These are phyloP conservation scores for Citrus reticulata DNA, from an alignment of 345 rosid species.

Conservation along the genomic window DNA sequence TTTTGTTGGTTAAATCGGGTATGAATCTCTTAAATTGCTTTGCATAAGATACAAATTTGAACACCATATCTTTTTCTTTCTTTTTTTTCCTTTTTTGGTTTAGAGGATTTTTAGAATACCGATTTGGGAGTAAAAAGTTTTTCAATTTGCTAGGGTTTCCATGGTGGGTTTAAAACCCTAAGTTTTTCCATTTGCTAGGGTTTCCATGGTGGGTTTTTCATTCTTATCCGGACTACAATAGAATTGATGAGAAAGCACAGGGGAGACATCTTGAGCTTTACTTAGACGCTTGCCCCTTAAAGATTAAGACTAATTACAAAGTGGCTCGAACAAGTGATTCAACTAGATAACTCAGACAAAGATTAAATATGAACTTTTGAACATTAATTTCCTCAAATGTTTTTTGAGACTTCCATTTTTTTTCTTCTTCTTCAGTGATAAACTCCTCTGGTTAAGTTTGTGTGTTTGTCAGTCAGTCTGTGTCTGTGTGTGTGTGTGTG, in stretches of 20 bases:
- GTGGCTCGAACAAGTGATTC: neutral
- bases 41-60: neutral
- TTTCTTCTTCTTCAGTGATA: neutral
- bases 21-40: neutral
- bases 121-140: neutral
- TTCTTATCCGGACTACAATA: neutral
- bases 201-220: conserved; percentile 3
- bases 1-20: conserved; percentile 13
- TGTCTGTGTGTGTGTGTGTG: neutral
- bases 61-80: neutral
- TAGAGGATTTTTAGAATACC: neutral
- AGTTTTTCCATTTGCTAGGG: conserved; percentile 3
- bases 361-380: neutral
- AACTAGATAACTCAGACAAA: neutral
- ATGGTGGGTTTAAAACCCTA: neutral
- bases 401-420: neutral
- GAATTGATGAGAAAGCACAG: neutral
- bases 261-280: neutral
- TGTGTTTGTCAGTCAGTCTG: neutral
- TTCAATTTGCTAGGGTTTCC: conserved; percentile 9
- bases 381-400: neutral
- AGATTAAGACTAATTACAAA: neutral
- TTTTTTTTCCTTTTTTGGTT: neutral
- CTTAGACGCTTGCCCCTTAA: neutral
- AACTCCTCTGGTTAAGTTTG: neutral